These are phyloP conservation scores for Pythium rhizo-oryzae DNA, from an alignment of 352 stramenopile species.

Conservation along the genomic window DNA sequence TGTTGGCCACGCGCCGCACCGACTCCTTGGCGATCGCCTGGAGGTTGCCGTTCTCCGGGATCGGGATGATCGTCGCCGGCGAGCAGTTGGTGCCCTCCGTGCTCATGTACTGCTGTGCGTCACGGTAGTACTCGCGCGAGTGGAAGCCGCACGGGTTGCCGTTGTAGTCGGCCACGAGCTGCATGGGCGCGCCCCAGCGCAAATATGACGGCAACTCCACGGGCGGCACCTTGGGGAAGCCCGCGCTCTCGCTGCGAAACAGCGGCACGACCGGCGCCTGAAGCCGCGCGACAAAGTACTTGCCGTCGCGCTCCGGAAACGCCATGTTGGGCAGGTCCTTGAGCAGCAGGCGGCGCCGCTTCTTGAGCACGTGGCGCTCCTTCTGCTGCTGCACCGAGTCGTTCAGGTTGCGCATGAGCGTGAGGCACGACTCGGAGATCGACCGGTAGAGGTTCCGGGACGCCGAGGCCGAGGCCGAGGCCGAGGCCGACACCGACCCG, in stretches of 20 bases:
- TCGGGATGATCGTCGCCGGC: constrained; percentile 60
- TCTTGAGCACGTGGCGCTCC: constrained; percentile 32
- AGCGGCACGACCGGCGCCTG: constrained; percentile 9
- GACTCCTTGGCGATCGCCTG: constrained; percentile 75
- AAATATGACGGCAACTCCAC: constrained; percentile 40
- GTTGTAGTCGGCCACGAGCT: constrained; percentile 59
- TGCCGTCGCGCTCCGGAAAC: constrained; percentile 46
- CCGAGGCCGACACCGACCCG: neutral
- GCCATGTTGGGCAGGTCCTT: constrained; percentile 82
- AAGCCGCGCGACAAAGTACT: constrained; percentile 56
- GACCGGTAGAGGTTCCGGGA: constrained; percentile 25
- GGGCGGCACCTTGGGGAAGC: constrained; percentile 1
- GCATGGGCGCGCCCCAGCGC: constrained; percentile 69
- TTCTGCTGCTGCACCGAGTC: constrained; percentile 23
- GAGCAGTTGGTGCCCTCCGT: constrained; percentile 47
- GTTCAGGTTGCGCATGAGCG: constrained; percentile 49
- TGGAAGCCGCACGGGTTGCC: constrained; percentile 56
- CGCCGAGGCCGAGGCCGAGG: no score
- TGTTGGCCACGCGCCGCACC: constrained; percentile 56
- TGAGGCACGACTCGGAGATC: constrained; percentile 42
- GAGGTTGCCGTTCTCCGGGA: constrained; percentile 66
- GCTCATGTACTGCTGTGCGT: constrained; percentile 73
- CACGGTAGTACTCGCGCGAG: constrained; percentile 78
- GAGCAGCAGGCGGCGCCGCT: constrained; percentile 51
- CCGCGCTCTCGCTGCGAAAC: constrained; percentile 20